Evolutionary conservation across 2,329 filamentous ascomycete species (phyloP), one percentile per base, ranked within the genome.

Genomic region (Beauveria pseudobassiana): DNA sequence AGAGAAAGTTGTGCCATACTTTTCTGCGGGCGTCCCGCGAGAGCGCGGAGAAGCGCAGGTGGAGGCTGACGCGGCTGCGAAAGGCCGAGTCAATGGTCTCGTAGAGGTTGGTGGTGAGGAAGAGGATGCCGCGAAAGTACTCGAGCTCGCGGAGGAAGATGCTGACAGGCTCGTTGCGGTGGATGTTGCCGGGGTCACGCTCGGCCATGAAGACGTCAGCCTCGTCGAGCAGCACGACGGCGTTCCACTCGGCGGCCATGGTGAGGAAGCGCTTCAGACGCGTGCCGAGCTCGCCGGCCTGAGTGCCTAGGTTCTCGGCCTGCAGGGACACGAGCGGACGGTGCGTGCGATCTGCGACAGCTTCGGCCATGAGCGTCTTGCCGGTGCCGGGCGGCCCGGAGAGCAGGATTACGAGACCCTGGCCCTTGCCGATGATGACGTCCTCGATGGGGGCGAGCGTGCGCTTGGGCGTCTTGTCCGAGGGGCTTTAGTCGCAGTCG

Each of bases 161-260:
- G 59, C 75, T 77, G 5, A 80, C 77, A 3, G 82, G 71, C 53
- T 77, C 79, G 67, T 83, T 83, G 18, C 79, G 74, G 45, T 72
- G 71, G 16, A 82, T 74, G 64, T 82, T 76, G 45, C 73, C 72
- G 45, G 74, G 73, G 58, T 77, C 72, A 5, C 80, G 74, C 68
- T 76, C 72, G 1, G 77, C 76, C 69, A 83, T 76, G 68, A 82
- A 83, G 2, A 83, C 78, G 63, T 82, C 81, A 8, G 80, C 79
- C 69, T 82, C 80, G 64, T 82, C 80, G 3, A 83, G 74, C 4
- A 84, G 71, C 22, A 83, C 69, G 7, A 83, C 76, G 9, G 78
- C 79, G 24, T 77, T 75, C 80, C 81, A 84, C 18, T 75, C 74
- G 0, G 76, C 74, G 2, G 79, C 80, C 63, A 81, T 75, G 62